Conservation (phyloP, 331 rosid genomes). For the Dryas integrifolia region DNA sequence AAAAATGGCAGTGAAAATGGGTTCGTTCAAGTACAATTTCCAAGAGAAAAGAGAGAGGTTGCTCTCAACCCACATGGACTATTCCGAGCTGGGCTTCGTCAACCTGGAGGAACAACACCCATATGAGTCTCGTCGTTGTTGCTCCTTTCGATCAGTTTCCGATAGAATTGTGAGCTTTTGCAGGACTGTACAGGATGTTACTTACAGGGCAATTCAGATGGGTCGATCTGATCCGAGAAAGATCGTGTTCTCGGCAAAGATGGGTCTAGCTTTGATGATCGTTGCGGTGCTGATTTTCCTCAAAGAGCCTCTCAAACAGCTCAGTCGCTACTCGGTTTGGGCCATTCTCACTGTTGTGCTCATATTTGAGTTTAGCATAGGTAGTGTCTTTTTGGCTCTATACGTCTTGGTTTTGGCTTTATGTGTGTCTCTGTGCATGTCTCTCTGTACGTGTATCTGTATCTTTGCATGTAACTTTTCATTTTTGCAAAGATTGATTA, state of each 20-base stretch:
- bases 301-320: slow-evolving; percentile 52
- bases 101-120: slow-evolving; percentile 36
- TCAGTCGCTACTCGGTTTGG: slow-evolving; percentile 75
- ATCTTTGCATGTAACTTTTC: neutral
- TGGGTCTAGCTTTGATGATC: slow-evolving; percentile 76
- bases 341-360: slow-evolving; percentile 91
- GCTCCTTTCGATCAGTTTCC: slow-evolving; percentile 43
- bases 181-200: slow-evolving; percentile 34
- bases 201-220: slow-evolving; percentile 56
- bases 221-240: slow-evolving; percentile 82
- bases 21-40: slow-evolving; percentile 69
- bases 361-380: slow-evolving; percentile 91
- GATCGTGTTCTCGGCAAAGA: slow-evolving; percentile 73
- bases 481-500: neutral
- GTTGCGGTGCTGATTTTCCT: slow-evolving; percentile 70
- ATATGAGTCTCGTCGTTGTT: slow-evolving; percentile 24
- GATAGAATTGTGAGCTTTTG: slow-evolving; percentile 34
- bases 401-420: neutral
- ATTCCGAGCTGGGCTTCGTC: slow-evolving; percentile 46
- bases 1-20: slow-evolving; percentile 45
- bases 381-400: slow-evolving; percentile 28
- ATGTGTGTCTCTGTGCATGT: neutral
- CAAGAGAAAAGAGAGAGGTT: slow-evolving; percentile 64
- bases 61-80: slow-evolving; percentile 48
- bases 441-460: neutral